Evolutionary conservation across 768 basidiomycete genomes (phyloP).

Genomic region (Scleroderma citrinum): DNA sequence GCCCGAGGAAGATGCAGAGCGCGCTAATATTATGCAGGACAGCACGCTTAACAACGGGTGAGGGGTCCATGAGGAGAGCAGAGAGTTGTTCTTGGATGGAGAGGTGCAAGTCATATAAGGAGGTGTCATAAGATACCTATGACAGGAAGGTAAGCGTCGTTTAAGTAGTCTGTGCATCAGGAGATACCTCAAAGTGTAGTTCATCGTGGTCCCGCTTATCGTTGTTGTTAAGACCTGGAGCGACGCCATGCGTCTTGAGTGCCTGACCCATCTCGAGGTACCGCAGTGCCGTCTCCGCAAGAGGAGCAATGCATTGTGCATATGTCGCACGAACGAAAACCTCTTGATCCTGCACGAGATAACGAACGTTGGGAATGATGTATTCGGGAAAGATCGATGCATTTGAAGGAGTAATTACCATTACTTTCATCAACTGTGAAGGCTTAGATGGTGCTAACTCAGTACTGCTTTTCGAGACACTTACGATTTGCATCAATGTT

Average conservation of each 20-base stretch:
- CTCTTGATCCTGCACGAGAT: constrained; percentile 79
- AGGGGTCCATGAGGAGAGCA: constrained; percentile 81
- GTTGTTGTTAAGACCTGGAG: constrained; percentile 30
- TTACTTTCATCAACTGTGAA: constrained; percentile 50
- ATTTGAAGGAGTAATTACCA: constrained; percentile 59
- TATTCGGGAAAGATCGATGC: constrained; percentile 88
- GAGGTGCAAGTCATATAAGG: constrained; percentile 77
- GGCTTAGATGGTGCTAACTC: constrained; percentile 23
- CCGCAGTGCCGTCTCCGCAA: constrained; percentile 81
- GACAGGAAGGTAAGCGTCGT: background rate
- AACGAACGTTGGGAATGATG: constrained; percentile 83
- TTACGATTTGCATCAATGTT: constrained; percentile 76
- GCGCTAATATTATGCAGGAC: constrained; percentile 82
- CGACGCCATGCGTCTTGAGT: constrained; percentile 72
- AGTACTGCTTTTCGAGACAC: constrained; percentile 24
- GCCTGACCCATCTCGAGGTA: constrained; percentile 95
- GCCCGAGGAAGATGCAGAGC: constrained; percentile 88
- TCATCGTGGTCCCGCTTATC: constrained; percentile 72
- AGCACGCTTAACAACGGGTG: constrained; percentile 86
- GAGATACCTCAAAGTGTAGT: constrained; percentile 68
- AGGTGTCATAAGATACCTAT: constrained; percentile 87
- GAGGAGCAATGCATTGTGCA: constrained; percentile 77
- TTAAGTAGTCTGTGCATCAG: background rate
- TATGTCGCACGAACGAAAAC: constrained; percentile 75
- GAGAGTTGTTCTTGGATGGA: constrained; percentile 85